Evolutionary conservation across 768 basidiomycete species (phyloP).

Genomic region (Zangia roseola): DNA sequence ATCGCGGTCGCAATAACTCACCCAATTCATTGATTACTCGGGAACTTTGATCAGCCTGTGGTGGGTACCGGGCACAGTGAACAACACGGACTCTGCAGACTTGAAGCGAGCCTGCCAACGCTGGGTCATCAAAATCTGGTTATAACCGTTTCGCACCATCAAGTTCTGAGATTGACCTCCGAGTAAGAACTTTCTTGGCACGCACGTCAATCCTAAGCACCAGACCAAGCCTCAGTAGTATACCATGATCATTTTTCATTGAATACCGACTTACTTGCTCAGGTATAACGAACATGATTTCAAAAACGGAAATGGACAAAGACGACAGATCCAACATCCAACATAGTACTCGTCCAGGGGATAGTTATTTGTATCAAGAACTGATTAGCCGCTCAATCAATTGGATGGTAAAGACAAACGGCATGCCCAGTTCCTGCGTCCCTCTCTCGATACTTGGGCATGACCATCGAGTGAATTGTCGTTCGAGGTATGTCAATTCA

Average conservation of each 20-base stretch:
- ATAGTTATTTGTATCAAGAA: conserved; percentile 44
- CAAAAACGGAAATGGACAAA: not conserved
- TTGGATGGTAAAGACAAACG: conserved; percentile 45
- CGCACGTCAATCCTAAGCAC: no score
- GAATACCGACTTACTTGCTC: not conserved
- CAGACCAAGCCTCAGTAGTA: not conserved
- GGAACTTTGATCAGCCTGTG: not conserved
- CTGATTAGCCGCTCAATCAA: conserved; percentile 71
- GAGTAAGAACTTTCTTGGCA: no score
- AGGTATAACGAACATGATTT: not conserved
- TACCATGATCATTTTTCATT: not conserved
- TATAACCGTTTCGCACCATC: not conserved
- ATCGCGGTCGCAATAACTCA: conserved; percentile 18
- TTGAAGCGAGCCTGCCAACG: no score
- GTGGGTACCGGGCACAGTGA: not conserved
- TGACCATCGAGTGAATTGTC: conserved; percentile 14
- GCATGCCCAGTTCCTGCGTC: conserved; percentile 67
- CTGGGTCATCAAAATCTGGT: not conserved
- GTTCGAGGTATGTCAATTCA: conserved; percentile 22
- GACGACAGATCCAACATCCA: no score
- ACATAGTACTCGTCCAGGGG: no score
- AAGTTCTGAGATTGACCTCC: conserved; percentile 4
- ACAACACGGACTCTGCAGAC: no score
- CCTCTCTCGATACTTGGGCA: conserved; percentile 44
- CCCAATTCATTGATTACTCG: conserved; percentile 14